Percentiles rank a stretch among this genome's conserved stretches.
Evolutionary conservation across 352 stramenopile species (phyloP).

Genomic region (Stramenopiles sp.): DNA sequence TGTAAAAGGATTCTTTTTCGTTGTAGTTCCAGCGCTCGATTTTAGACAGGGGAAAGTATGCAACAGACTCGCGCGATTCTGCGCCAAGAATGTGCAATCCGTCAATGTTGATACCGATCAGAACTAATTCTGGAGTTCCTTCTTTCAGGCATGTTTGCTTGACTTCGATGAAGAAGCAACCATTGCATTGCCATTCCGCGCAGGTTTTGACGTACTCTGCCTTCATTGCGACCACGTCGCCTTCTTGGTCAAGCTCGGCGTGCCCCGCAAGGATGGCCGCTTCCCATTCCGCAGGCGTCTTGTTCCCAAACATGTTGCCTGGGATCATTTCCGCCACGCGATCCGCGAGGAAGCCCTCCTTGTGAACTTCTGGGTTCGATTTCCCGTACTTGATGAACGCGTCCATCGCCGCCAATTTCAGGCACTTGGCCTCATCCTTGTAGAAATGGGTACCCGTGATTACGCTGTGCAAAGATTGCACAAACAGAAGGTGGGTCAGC

Average conservation of each 20-base stretch:
- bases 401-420: background rate
- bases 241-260: background rate
- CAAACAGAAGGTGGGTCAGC: background rate
- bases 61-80: background rate
- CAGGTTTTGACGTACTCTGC: background rate
- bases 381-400: background rate
- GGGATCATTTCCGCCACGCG: background rate
- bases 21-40: background rate
- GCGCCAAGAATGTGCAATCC: background rate
- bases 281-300: background rate
- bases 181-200: background rate
- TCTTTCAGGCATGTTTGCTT: constrained; percentile 1
- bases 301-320: background rate
- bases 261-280: background rate
- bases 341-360: background rate
- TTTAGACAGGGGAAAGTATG: background rate
- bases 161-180: background rate
- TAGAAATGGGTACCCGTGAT: background rate
- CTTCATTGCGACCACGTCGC: background rate
- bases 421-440: background rate
- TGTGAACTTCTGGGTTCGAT: background rate
- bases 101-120: background rate
- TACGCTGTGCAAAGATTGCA: background rate
- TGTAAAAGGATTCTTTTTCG: background rate
- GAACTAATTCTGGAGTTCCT: background rate